Evolutionary conservation across 1,284 basidiomycete genomes (phyloP), one percentile per base, ranked within the genome.

Genomic region (Ceratobasidium sp.): DNA sequence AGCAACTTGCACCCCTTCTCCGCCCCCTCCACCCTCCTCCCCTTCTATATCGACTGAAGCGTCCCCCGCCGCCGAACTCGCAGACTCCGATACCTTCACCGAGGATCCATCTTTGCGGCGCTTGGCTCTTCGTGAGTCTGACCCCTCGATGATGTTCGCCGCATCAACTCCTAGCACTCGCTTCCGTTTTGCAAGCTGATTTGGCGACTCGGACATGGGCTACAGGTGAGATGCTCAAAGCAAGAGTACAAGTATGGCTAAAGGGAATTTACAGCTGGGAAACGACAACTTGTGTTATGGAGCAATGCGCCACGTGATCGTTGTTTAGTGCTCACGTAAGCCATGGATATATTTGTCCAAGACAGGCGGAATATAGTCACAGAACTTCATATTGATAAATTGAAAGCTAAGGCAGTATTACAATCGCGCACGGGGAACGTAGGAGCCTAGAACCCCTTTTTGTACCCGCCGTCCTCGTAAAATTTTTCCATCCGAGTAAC

Each of bases 401-500:
- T 64, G 27, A 8, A 13, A n/a, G 31, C 37, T 43, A 62, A 31
- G 41, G 19, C 14, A 31, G 19, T 14, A 24, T 34, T 22, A 62
- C 61, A 39, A 31, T 16, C 22, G 61, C 16, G 61, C 24, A n/a
- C 22, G 39, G 49, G 22, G 59, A 24, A 22, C 22, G 6, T 11
- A 27, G 39, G 59, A 6, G 27, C 19, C 46, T 64, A 64, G 43
- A 64, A 64, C 2, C 84, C 88, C 79, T 83, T 87, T 27, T 90
- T 92, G 79, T 91, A 90, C 29, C 86, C 86, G 1, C 90, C 89
- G 53, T 86, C 82, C 78, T 87, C 88, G 84, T 92, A 97, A 82
- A 94, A 93, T 9, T 83, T 83, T 79, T 93, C 86, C 85, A 95
- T 85, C 77, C 88, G 85, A 71, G 81, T 82, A 66, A 96, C 90